Evolutionary conservation across 1,284 basidiomycete genomes (phyloP).

Genomic region (Cutaneotrichosporon spelunceum): DNA sequence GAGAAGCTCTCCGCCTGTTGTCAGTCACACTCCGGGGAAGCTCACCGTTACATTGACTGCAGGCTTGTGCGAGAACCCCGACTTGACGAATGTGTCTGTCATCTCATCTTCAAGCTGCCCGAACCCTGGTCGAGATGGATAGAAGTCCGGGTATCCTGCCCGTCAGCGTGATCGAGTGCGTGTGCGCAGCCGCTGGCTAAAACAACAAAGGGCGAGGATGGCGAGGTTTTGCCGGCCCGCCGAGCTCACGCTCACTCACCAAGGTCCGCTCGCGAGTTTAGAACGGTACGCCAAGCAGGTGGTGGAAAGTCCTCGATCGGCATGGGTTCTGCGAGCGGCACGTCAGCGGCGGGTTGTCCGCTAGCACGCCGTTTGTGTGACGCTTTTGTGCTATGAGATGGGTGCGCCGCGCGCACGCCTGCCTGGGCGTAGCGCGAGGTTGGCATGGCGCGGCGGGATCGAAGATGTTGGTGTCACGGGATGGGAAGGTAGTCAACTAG

Average conservation of each 20-base stretch:
- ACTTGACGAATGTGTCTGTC: constrained; percentile 71
- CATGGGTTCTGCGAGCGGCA: constrained; percentile 27
- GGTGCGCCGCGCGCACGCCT: constrained; percentile 14
- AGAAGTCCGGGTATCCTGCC: constrained; percentile 77
- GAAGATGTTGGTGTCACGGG: background rate
- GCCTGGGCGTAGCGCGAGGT: constrained; percentile 12
- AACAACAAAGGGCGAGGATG: background rate
- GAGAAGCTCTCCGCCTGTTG: constrained; percentile 57
- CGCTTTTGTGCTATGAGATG: constrained; percentile 16
- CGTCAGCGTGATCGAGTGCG: constrained; percentile 7
- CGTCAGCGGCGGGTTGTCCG: constrained; percentile 11
- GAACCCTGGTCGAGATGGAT: constrained; percentile 75
- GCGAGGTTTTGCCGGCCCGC: background rate
- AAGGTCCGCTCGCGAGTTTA: constrained; percentile 46
- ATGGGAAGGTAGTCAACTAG: background rate
- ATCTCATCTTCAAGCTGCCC: constrained; percentile 81
- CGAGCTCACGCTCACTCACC: constrained; percentile 34
- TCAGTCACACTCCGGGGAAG: background rate
- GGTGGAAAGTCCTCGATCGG: constrained; percentile 47
- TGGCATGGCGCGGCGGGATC: constrained; percentile 5
- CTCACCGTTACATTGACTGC: constrained; percentile 53
- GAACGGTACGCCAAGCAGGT: constrained; percentile 46
- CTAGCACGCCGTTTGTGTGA: constrained; percentile 16
- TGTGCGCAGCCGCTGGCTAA: background rate
- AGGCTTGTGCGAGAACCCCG: constrained; percentile 64